Base-by-base conservation (phyloP, 371 early-diverging fungal species). In the Globomyces sp. region DNA sequence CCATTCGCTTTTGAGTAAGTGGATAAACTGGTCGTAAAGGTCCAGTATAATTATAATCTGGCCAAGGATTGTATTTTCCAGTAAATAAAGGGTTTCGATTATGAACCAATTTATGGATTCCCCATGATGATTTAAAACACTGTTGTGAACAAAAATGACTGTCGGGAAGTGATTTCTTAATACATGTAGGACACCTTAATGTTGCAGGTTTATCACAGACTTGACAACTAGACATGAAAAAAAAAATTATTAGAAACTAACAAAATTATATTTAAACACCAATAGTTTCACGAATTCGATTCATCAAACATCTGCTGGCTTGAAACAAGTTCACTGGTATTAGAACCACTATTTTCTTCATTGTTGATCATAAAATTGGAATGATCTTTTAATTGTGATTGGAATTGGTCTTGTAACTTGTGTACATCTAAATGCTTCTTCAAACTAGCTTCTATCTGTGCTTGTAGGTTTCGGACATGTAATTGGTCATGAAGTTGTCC, bases 151-250 rank as follows among this genome's bases (percentile, higher is more conserved):
- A 95, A 68, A 93, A 95, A 73, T 79, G 87, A 2, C 90, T 87
- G 37, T 76, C 84, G 2, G 71, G 68, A 43, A 92, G 81, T 40
- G 74, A 77, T 24, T 88, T 80, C 75, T 93, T 93, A n/a, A 89
- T 60, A 72, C 96, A 95, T 2, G 89, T 92, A 13, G 96, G 96
- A 69, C 96, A 95, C 67, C 89, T 89, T 37, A 94, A 78, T 59
- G 83, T 81, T 3, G 94, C 91, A 1, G 85, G 79, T 63, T 90
- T 88, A n/a, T 67, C 74, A 77, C 95, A 95, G 13, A 82, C 85
- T 34, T 66, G 65, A 63, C 75, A 74, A 57, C 2, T 43, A 11
- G 34, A 55, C 4, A 39, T 55, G 5, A 39, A 55, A 55, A 55
- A 55, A 55, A 39, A 39, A 39, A 55, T 39, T 39, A 55, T 4